Percentiles rank a stretch among this genome's conserved stretches.
phyloP scores from a whole-genome alignment of 345 rosid genomes.

The Brassica napus region Da-Ae NC_063449.1:46779001-46779500 shows the following conservation, averaged over 20 bases:
- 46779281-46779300: background rate
- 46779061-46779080: conserved; percentile 41
- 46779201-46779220: conserved; percentile 52
- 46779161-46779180: conserved; percentile 51
- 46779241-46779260: background rate
- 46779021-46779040: conserved; percentile 6
- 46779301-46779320: conserved; percentile 30
- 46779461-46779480: conserved; percentile 59
- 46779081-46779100: conserved; percentile 45
- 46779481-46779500: conserved; percentile 62
- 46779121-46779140: conserved; percentile 55
- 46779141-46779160: conserved; percentile 64
- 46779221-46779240: conserved; percentile 51
- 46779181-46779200: conserved; percentile 62
- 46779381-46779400: conserved; percentile 66
- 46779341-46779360: conserved; percentile 65
- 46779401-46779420: conserved; percentile 61
- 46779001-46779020: conserved; percentile 13
- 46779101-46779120: conserved; percentile 47
- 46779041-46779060: background rate
- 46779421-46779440: conserved; percentile 67
- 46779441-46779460: conserved; percentile 70
- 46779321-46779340: conserved; percentile 69
- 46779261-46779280: background rate
- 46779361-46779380: conserved; percentile 66